These are phyloP conservation scores for Nakaseomyces bracarensis DNA, from an alignment of 1,139 yeast species.

Conservation along the genomic window DNA sequence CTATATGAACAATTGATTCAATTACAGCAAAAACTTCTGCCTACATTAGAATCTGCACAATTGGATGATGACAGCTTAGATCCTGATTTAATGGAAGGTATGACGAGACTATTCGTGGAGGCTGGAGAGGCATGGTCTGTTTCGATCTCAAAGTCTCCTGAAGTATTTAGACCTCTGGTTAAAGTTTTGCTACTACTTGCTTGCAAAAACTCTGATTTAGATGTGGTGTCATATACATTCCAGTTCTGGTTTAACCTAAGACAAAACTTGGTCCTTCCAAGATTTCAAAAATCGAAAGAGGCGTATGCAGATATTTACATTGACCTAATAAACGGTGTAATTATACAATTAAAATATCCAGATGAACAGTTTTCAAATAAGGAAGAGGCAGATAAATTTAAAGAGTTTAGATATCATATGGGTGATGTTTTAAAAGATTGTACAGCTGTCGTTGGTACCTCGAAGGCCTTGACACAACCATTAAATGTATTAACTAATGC, in stretches of 20 bases:
- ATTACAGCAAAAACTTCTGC: conserved; percentile 34
- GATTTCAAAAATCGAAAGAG: conserved; percentile 52
- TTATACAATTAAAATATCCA: conserved; percentile 73
- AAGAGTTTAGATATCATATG: conserved; percentile 90
- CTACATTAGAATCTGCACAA: conserved; percentile 12
- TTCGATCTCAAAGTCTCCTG: conserved; percentile 66
- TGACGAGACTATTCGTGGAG: conserved; percentile 75
- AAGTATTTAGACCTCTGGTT: conserved; percentile 66
- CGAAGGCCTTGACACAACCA: conserved; percentile 47
- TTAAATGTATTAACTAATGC: conserved; percentile 27
- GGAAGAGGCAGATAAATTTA: conserved; percentile 87
- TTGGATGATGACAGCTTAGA: conserved; percentile 21
- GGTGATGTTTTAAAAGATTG: conserved; percentile 95
- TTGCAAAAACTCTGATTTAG: conserved; percentile 51
- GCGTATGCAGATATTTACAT: conserved; percentile 53
- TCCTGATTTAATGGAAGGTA: conserved; percentile 56
- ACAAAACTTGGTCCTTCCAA: conserved; percentile 56
- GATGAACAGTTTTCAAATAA: conserved; percentile 34
- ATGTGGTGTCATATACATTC: conserved; percentile 82
- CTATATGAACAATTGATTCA: conserved; percentile 60
- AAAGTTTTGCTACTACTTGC: conserved; percentile 46
- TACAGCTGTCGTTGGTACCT: conserved; percentile 79
- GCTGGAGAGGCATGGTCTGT: conserved; percentile 97
- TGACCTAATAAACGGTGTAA: conserved; percentile 57
- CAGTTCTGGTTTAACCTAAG: conserved; percentile 85